These are phyloP conservation scores for Parathielavia appendiculata DNA, from an alignment of 495 filamentous ascomycete genomes.

Conservation along the genomic window DNA sequence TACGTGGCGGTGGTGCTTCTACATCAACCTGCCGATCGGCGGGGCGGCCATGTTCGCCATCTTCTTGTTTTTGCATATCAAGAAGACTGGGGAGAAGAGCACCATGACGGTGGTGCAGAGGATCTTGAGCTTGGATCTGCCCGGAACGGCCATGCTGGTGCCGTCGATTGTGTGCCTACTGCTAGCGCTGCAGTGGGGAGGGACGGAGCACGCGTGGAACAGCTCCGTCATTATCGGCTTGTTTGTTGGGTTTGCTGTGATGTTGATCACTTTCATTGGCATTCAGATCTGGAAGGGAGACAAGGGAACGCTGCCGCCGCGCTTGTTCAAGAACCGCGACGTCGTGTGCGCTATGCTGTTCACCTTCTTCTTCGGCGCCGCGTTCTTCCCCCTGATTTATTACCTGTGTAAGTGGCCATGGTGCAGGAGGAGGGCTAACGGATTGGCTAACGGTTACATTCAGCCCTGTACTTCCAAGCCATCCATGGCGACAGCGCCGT, in stretches of 20 bases:
- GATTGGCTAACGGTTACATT: slow-evolving; percentile 5
- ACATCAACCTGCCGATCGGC: slow-evolving; percentile 59
- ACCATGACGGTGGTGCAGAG: slow-evolving; percentile 33
- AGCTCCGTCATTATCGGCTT: slow-evolving; percentile 41
- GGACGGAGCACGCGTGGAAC: slow-evolving; percentile 50
- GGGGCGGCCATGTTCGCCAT: slow-evolving; percentile 52
- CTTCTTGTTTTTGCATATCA: slow-evolving; percentile 48
- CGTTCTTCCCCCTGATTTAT: slow-evolving; percentile 65
- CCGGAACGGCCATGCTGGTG: slow-evolving; percentile 49
- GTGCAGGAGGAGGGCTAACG: background rate
- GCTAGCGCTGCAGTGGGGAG: slow-evolving; percentile 63
- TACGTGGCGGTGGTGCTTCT: slow-evolving; percentile 56
- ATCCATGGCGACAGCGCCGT: slow-evolving; percentile 67
- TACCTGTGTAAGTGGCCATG: slow-evolving; percentile 53
- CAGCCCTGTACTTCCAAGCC: slow-evolving; percentile 83
- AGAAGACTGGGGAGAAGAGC: slow-evolving; percentile 30
- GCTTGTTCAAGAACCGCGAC: slow-evolving; percentile 52
- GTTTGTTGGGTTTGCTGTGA: slow-evolving; percentile 45
- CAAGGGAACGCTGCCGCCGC: slow-evolving; percentile 52
- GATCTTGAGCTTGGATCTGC: slow-evolving; percentile 48
- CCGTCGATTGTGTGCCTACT: slow-evolving; percentile 52
- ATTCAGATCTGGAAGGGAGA: slow-evolving; percentile 49
- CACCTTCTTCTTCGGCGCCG: slow-evolving; percentile 54
- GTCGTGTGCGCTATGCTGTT: slow-evolving; percentile 51
- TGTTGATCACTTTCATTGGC: slow-evolving; percentile 45